A percentile compares a stretch with the other conserved stretches of the same genome.
Conservation (phyloP, 768 basidiomycete species). For the Artomyces pyxidatus region DNA sequence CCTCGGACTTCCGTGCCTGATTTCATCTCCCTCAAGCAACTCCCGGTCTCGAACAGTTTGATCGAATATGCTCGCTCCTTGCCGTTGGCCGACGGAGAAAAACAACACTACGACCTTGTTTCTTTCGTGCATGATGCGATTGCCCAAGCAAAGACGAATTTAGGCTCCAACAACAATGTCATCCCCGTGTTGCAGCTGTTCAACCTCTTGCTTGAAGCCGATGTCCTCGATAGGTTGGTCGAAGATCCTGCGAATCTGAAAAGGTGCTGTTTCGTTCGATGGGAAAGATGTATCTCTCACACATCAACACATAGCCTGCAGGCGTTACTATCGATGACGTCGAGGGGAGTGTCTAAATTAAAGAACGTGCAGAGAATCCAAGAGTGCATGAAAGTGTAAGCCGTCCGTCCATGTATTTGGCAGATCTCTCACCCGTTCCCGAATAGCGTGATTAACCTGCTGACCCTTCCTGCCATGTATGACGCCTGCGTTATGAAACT, state of each 20-base stretch:
- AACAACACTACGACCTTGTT: conserved; percentile 36
- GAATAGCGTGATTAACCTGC: conserved; percentile 55
- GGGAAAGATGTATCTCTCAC: not conserved
- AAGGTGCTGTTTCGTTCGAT: conserved; percentile 32
- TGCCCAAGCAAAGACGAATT: conserved; percentile 41
- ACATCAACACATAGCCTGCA: conserved; percentile 35
- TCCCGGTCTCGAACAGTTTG: conserved; percentile 55
- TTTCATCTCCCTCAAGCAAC: conserved; percentile 46
- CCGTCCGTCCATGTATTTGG: conserved; percentile 6
- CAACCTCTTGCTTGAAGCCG: conserved; percentile 63
- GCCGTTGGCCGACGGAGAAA: conserved; percentile 29
- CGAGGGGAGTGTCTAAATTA: conserved; percentile 54
- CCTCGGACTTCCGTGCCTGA: conserved; percentile 15
- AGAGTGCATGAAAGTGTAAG: conserved; percentile 80
- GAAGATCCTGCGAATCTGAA: conserved; percentile 38
- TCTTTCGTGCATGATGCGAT: conserved; percentile 54
- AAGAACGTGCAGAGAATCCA: conserved; percentile 81
- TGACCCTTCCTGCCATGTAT: conserved; percentile 43
- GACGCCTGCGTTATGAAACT: conserved; percentile 38
- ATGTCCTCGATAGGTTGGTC: conserved; percentile 43
- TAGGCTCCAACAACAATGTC: conserved; percentile 61
- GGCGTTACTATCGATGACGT: conserved; percentile 45
- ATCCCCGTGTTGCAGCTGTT: conserved; percentile 79
- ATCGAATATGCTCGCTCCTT: conserved; percentile 47
- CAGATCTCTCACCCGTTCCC: not conserved